Evolutionary conservation across 768 basidiomycete genomes (phyloP), one percentile per base, ranked within the genome.

Genomic region (Boletus rubroflammeus): DNA sequence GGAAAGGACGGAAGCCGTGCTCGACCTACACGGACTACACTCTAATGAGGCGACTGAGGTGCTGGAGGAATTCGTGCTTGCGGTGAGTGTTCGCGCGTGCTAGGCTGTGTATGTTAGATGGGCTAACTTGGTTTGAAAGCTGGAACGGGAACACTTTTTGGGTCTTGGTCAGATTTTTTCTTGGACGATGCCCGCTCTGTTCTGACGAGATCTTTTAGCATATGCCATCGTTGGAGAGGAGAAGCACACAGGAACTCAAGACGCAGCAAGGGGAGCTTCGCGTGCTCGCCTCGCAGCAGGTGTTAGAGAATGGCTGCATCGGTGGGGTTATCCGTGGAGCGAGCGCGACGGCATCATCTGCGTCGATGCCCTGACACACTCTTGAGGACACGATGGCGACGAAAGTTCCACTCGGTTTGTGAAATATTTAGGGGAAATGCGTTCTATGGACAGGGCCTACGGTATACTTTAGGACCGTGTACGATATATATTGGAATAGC

Each of bases 311-410:
- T 96, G 88, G 88, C 72, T 98, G 43, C 90, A 93, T 62, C 83
- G 88, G 51, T 98, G 93, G 92, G 90, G 91, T 53, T 98, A 95
- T 74, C 90, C 95, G 17, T 97, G 94, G 95, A 88, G 81, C 70
- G 95, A 97, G 69, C 82, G 86, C 8, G 91, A 91, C 63, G 95
- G 95, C 3, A 83, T 93, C 47, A 82, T 97, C 51, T 94, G 90
- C 69, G 83, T 97, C 46, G 95, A 98, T 70, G 75, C 88, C 23
- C 75, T 91, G 58, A 93, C 90, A 28, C 93, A 95, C 59, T 71
- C 76, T 6, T 71, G 59, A 73, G 40, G 34, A 17, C 26, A 15
- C 47, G 35, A 19, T 48, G 17, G 25, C 17, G 25, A 48, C 7
- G 13, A 36, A 36, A 19, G 26, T n/a, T n/a, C 31, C 1, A 41